phyloP scores from a whole-genome alignment of 495 filamentous ascomycete genomes.

The Neurospora sp. region DNA sequence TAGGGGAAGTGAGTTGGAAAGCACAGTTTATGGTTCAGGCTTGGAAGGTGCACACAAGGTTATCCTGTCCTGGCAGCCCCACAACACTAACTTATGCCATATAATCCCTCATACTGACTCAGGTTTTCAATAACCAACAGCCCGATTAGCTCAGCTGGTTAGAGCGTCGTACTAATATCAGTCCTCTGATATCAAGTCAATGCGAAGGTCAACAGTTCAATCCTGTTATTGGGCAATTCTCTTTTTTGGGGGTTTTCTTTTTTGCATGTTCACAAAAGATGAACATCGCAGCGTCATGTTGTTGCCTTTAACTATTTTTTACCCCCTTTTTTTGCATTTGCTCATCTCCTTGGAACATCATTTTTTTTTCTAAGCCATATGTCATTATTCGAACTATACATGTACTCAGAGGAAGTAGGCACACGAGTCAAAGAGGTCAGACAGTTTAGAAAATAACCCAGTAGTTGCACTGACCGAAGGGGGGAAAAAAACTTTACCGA shows the following conservation, averaged over 20 bases:
- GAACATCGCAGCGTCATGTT: not conserved
- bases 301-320: not conserved
- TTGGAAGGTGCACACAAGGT: not conserved
- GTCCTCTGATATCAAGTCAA: not conserved
- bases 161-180: not conserved
- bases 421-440: not conserved
- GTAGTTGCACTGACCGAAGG: not conserved
- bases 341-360: not conserved
- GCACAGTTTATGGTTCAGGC: not conserved
- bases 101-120: not conserved
- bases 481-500: not conserved
- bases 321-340: not conserved
- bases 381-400: not conserved
- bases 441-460: not conserved
- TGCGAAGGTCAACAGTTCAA: not conserved
- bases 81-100: not conserved
- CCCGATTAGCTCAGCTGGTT: not conserved
- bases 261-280: not conserved
- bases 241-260: not conserved
- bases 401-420: not conserved
- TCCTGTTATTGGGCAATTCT: not conserved
- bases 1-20: not conserved
- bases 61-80: not conserved
- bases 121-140: not conserved
- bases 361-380: not conserved